Conservation (phyloP, 1,284 basidiomycete species). For the Quambalaria eucalypti region DNA sequence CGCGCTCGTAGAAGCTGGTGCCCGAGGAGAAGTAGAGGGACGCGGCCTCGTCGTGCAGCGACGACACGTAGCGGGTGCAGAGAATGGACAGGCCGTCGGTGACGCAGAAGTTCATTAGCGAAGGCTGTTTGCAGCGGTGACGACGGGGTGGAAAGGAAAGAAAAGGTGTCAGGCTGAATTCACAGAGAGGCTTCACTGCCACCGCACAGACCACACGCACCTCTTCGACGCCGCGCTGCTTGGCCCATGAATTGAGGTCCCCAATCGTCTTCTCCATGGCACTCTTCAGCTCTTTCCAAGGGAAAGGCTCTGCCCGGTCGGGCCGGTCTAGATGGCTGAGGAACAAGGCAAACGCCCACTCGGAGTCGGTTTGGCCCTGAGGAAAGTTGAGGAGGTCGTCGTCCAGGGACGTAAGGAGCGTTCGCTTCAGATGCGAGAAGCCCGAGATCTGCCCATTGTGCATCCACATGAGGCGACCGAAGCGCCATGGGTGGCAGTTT, state of each 20-base stretch:
- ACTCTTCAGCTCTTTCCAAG: constrained; percentile 20
- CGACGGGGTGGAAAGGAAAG: not conserved
- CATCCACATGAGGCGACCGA: constrained; percentile 43
- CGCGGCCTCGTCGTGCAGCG: constrained; percentile 80
- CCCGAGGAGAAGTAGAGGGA: constrained; percentile 93
- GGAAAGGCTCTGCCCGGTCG: constrained; percentile 13
- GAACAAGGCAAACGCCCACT: constrained; percentile 39
- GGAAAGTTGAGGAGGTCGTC: constrained; percentile 37
- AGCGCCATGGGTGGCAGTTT: constrained; percentile 43
- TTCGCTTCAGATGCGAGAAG: constrained; percentile 34
- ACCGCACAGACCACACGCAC: constrained; percentile 1
- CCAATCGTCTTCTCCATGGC: constrained; percentile 38
- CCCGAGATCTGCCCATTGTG: constrained; percentile 41
- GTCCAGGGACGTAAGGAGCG: constrained; percentile 23
- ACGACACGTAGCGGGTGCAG: constrained; percentile 88
- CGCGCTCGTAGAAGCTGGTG: constrained; percentile 76
- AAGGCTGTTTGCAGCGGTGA: too few relatives aligned
- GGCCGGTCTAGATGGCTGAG: constrained; percentile 31
- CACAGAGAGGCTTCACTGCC: not conserved
- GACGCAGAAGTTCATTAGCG: constrained; percentile 89
- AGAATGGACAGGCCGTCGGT: constrained; percentile 88
- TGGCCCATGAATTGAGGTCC: constrained; percentile 33
- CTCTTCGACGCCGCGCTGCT: constrained; percentile 25
- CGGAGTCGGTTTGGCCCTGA: constrained; percentile 39
- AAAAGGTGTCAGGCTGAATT: not conserved